These are phyloP conservation scores for Pseudomonodictys pantanalensis DNA, from an alignment of 495 filamentous ascomycete genomes.

Conservation along the genomic window DNA sequence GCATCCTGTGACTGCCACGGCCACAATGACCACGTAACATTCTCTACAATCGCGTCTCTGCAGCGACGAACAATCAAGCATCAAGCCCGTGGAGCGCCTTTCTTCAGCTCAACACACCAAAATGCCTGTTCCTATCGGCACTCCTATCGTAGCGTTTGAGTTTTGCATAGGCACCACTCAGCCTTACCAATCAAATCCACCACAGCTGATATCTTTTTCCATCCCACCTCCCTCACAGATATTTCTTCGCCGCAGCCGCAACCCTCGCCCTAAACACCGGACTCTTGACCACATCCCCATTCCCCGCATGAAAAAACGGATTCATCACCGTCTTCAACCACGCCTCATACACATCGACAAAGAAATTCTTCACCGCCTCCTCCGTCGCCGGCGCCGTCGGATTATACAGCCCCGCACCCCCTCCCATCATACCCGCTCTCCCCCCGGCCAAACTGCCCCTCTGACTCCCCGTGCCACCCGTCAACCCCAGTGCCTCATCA, in stretches of 20 bases:
- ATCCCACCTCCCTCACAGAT: slow-evolving; percentile 54
- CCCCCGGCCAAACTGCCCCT: slow-evolving; percentile 24
- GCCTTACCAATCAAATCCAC: too few relatives aligned
- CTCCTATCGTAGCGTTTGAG: too few relatives aligned
- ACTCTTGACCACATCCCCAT: slow-evolving; percentile 77
- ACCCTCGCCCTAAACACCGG: slow-evolving; percentile 80
- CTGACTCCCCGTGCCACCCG: slow-evolving; percentile 32
- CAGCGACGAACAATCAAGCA: too few relatives aligned
- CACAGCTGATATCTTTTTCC: not conserved
- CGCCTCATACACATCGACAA: slow-evolving; percentile 86
- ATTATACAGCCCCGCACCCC: slow-evolving; percentile 57
- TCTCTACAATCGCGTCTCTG: too few relatives aligned
- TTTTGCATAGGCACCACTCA: too few relatives aligned
- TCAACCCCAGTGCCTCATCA: slow-evolving; percentile 46
- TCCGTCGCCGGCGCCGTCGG: slow-evolving; percentile 84
- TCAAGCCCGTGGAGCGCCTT: too few relatives aligned
- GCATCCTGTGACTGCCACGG: too few relatives aligned
- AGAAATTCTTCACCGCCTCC: slow-evolving; percentile 90
- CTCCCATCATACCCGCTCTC: slow-evolving; percentile 2
- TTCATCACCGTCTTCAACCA: slow-evolving; percentile 98
- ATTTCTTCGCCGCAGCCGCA: slow-evolving; percentile 86
- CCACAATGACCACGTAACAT: too few relatives aligned
- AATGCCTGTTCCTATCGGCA: too few relatives aligned
- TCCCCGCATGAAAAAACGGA: slow-evolving; percentile 80
- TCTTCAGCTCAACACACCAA: too few relatives aligned